These are phyloP conservation scores for Pascua guehoae DNA, from an alignment of 1,284 basidiomycete genomes.

Conservation along the genomic window DNA sequence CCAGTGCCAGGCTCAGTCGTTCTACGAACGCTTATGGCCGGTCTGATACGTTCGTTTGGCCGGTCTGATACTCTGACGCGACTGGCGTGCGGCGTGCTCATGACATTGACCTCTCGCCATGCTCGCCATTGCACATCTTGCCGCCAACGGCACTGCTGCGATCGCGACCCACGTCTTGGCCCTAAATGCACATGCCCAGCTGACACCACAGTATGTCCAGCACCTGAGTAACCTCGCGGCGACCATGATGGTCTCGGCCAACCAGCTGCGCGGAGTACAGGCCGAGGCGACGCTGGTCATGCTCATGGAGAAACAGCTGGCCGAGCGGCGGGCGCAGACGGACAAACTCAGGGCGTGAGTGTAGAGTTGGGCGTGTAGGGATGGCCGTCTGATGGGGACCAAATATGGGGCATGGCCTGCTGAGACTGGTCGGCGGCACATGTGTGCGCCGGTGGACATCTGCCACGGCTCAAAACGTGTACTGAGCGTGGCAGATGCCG, in stretches of 20 bases:
- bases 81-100: too few species aligned
- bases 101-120: background rate
- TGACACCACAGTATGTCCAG: conserved; percentile 39
- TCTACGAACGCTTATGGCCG: too few species aligned
- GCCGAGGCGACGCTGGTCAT: conserved; percentile 44
- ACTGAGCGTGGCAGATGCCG: too few species aligned
- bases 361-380: too few species aligned
- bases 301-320: conserved; percentile 44
- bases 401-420: too few species aligned
- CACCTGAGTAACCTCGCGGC: conserved; percentile 43
- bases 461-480: too few species aligned
- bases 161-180: background rate
- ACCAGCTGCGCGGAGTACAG: conserved; percentile 39
- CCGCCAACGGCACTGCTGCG: background rate
- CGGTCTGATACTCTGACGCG: too few species aligned
- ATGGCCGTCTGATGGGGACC: too few species aligned
- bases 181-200: background rate
- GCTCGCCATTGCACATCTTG: too few species aligned
- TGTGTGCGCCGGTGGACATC: too few species aligned
- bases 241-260: conserved; percentile 44
- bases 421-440: too few species aligned
- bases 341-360: conserved; percentile 29
- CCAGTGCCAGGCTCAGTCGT: background rate
- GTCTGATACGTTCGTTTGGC: too few species aligned
- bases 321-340: conserved; percentile 33